These are phyloP conservation scores for Pyrenula massariospora DNA, from an alignment of 495 filamentous ascomycete species.

Conservation along the genomic window DNA sequence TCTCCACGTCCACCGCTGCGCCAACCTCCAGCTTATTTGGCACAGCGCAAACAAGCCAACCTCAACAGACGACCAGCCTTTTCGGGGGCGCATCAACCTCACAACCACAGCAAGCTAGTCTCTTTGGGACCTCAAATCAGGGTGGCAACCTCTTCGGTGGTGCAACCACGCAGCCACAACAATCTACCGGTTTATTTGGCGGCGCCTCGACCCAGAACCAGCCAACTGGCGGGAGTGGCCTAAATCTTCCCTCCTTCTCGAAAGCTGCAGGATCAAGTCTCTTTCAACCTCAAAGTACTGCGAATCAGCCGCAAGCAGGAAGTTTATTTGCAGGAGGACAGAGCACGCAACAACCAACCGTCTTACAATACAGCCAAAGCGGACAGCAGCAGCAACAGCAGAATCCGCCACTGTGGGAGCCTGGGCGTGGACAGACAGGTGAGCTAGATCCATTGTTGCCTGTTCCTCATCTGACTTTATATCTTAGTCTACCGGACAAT, in stretches of 20 bases:
- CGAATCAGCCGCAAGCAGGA: slow-evolving; percentile 2
- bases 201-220: neutral
- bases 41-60: slow-evolving; percentile 1
- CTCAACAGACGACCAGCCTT: slow-evolving; percentile 1
- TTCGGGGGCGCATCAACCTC: slow-evolving; percentile 12
- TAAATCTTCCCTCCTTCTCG: neutral
- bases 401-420: slow-evolving; percentile 1
- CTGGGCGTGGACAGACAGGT: neutral
- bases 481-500: slow-evolving; percentile 59
- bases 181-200: slow-evolving; percentile 25
- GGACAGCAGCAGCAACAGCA: neutral
- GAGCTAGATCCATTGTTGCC: neutral
- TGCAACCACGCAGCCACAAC: slow-evolving; percentile 15
- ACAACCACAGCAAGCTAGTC: slow-evolving; percentile 18
- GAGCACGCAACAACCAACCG: slow-evolving; percentile 14
- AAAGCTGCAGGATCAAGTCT: neutral
- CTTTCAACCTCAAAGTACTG: slow-evolving; percentile 4
- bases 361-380: neutral
- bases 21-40: neutral
- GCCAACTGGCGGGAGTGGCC: slow-evolving; percentile 3
- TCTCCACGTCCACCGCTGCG: neutral
- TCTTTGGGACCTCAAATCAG: slow-evolving; percentile 20
- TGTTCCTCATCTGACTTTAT: slow-evolving; percentile 1
- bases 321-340: slow-evolving; percentile 23
- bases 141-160: slow-evolving; percentile 17